These are phyloP conservation scores for Dimocarpus longan DNA, from an alignment of 345 rosid species.

Conservation along the genomic window DNA sequence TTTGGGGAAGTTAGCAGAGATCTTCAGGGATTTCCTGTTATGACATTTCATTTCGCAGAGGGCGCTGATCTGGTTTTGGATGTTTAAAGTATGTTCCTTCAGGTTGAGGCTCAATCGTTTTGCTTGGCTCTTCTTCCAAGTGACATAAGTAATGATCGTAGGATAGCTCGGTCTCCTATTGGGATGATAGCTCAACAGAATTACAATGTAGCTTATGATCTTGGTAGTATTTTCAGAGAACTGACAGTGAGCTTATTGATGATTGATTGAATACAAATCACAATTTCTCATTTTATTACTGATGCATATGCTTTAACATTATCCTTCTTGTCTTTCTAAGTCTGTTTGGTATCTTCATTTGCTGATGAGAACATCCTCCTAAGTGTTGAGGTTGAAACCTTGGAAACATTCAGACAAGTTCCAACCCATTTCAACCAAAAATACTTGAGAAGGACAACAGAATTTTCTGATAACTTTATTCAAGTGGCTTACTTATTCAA, in stretches of 20 bases:
- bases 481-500: no score
- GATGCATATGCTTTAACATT: no score
- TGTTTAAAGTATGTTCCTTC: conserved; percentile 47
- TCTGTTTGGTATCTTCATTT: no score
- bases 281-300: not conserved
- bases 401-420: no score
- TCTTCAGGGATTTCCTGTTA: conserved; percentile 51
- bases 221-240: conserved; percentile 33
- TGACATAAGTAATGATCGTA: not conserved
- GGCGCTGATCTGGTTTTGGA: conserved; percentile 63
- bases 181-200: conserved; percentile 48
- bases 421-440: no score
- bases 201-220: conserved; percentile 39
- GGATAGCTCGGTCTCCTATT: conserved; percentile 19
- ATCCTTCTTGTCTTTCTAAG: no score
- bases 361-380: no score
- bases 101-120: conserved; percentile 33
- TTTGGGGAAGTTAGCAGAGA: conserved; percentile 40
- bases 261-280: conserved; percentile 5
- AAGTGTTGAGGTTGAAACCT: no score
- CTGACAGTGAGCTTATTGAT: conserved; percentile 35
- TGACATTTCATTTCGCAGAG: conserved; percentile 48
- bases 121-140: conserved; percentile 50
- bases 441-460: no score
- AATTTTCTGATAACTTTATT: no score